Base-by-base conservation (phyloP, 2,329 filamentous ascomycete species). In the Aspergillus alliaceus region DNA sequence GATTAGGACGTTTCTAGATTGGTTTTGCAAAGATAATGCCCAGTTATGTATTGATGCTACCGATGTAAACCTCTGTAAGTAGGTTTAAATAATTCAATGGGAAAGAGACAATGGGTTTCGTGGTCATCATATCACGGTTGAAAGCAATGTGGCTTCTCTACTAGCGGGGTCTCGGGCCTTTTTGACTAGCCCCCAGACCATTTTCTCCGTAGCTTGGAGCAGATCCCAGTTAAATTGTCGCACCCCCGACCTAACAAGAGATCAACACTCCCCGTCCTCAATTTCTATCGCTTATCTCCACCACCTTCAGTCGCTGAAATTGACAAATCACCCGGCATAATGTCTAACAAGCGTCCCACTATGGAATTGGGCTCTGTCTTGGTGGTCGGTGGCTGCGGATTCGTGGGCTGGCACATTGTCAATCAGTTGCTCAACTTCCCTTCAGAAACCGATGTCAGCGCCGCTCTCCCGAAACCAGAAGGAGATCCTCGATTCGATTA, bases 371-470 rank as follows among this genome's bases (percentile, higher is more conserved):
- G 89, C 70, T 85, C 83, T 63, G 88, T 92, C 68, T 82, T 93
- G 65, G 87, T 95, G 64, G 86, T 93, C 65, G 90, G 90, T 68
- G 90, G 90, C 71, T 93, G 90, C 72, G 90, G 90, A 64, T 93
- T 95, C 77, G 83, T 95, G 15, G 90, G 90, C 72, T 88, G 90
- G 77, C 89, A 93, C 77, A 88, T 93, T 65, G 88, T 93, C 70
- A 84, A 87, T 74, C 83, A 90, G 69, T 82, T 91, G 57, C 80
- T 90, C 67, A 82, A 84, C 68, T 82, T 85, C 73, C 85, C 78
- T 47, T 78, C 78, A 12, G 78, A 80, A 57, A 69, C 67, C 49
- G 74, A 76, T 54, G 65, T 68, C 63, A 74, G 70, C 53, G 74
- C 69, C 59, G 67, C 72, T 14, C 66, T 75, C 27, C 73, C 74